Conservation (phyloP, 768 basidiomycete species). For the Macrolepiota fuliginosa region DNA sequence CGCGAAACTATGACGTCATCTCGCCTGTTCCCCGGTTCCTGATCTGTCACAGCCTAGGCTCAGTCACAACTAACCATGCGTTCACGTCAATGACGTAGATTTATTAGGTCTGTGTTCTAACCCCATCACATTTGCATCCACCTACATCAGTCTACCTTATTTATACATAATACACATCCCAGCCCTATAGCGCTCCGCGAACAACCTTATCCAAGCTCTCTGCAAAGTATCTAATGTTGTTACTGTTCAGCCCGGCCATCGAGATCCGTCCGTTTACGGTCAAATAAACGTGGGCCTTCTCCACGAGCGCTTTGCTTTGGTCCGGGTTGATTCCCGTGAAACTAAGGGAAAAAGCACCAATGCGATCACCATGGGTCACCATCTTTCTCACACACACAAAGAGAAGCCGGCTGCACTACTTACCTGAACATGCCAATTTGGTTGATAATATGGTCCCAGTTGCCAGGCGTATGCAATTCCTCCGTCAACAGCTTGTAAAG, state of each 20-base stretch:
- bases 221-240: slow-evolving; percentile 79
- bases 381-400: slow-evolving; percentile 6
- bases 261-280: slow-evolving; percentile 88
- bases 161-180: not conserved
- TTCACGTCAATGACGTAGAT: slow-evolving; percentile 12
- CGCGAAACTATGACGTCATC: slow-evolving; percentile 11
- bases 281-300: slow-evolving; percentile 81
- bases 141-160: not conserved
- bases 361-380: slow-evolving; percentile 10
- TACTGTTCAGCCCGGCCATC: slow-evolving; percentile 87
- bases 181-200: slow-evolving; percentile 25
- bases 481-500: slow-evolving; percentile 72
- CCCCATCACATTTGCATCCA: not conserved
- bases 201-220: slow-evolving; percentile 66
- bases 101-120: not conserved
- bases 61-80: slow-evolving; percentile 12
- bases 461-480: slow-evolving; percentile 83
- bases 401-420: slow-evolving; percentile 19
- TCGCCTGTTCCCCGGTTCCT: slow-evolving; percentile 11
- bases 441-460: slow-evolving; percentile 92
- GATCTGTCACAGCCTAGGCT: slow-evolving; percentile 12
- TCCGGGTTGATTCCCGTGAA: slow-evolving; percentile 76
- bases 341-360: slow-evolving; percentile 33
- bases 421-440: slow-evolving; percentile 99
- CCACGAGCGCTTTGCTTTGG: slow-evolving; percentile 67